phyloP scores from a whole-genome alignment of 2,329 filamentous ascomycete species.

The Peltaster fructicola region DNA sequence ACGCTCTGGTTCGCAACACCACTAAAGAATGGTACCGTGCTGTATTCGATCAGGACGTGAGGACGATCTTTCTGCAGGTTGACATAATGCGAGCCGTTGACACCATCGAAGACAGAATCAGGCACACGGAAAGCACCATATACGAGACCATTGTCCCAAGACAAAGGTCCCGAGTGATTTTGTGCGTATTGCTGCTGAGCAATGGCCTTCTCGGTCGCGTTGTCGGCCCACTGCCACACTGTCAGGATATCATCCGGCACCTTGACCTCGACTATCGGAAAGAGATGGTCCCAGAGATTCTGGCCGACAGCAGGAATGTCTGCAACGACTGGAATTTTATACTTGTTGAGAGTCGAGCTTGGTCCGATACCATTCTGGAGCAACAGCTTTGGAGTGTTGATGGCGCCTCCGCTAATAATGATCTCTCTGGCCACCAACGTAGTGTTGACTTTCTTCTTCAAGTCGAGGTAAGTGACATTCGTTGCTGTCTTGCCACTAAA shows the following conservation, averaged over 20 bases:
- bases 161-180: slow-evolving; percentile 23
- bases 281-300: slow-evolving; percentile 45
- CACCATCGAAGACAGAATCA: slow-evolving; percentile 2
- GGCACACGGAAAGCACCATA: too few species aligned
- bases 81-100: too few species aligned
- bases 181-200: slow-evolving; percentile 24
- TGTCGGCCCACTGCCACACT: slow-evolving; percentile 23
- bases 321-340: slow-evolving; percentile 36
- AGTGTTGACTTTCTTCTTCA: too few species aligned
- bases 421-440: too few species aligned
- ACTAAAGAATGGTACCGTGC: too few species aligned
- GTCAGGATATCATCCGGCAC: slow-evolving; percentile 20
- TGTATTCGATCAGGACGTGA: too few species aligned
- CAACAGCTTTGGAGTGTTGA: slow-evolving; percentile 46
- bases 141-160: slow-evolving; percentile 35
- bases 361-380: slow-evolving; percentile 49
- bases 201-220: slow-evolving; percentile 16
- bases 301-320: slow-evolving; percentile 45
- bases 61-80: too few species aligned
- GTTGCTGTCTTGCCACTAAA: too few species aligned
- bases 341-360: slow-evolving; percentile 30
- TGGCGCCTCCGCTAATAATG: slow-evolving; percentile 33
- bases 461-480: too few species aligned
- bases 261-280: slow-evolving; percentile 32
- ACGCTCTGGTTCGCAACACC: too few species aligned